Base-by-base conservation (phyloP, 768 basidiomycete genomes). In the Mycena amicta region DNA sequence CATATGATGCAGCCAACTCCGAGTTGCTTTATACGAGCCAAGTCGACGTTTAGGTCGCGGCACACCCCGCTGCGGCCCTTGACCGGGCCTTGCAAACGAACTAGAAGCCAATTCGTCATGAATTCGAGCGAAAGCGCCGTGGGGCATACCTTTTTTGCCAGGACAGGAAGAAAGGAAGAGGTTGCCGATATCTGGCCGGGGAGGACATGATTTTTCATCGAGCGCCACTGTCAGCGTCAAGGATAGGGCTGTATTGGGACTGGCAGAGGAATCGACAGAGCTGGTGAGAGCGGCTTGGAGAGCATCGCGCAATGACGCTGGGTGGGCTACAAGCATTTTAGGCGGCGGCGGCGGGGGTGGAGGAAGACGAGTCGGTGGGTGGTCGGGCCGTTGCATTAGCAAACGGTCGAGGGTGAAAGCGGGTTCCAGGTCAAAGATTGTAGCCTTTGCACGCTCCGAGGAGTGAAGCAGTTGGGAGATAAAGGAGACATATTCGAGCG, bases 101-200 rank as follows among this genome's bases (percentile, higher is more conserved):
- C 89, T 91, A 47, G 33, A 37, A 8, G 18, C n/a, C n/a, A n/a
- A n/a, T n/a, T n/a, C n/a, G n/a, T n/a, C n/a, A n/a, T n/a, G n/a
- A n/a, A n/a, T n/a, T n/a, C n/a, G n/a, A n/a, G n/a, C n/a, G n/a
- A n/a, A n/a, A n/a, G n/a, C n/a, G n/a, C n/a, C n/a, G n/a, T n/a
- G n/a, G 16, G 29, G 50, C 12, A 28, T 28, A 88, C 89, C 88
- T 81, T 97, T 94, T 74, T 98, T 98, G 3, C 95, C 95, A 2
- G 95, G 95, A 75, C 96, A 98, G 5, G 92, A 94, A 5, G 91
- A 93, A 29, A 98, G 72, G 51, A 89, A 81, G 22, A 98, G 74
- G 71, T 98, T 98, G n/a, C 95, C 95, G 8, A 96, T 73, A 12
- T 63, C 59, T 25, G 68, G 65, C 30, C 60, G 55, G 18, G 40